A percentile compares a stretch with the other conserved stretches of the same genome.
phyloP scores from a whole-genome alignment of 2,329 filamentous ascomycete genomes.

The Ophiostoma ulmi region DNA sequence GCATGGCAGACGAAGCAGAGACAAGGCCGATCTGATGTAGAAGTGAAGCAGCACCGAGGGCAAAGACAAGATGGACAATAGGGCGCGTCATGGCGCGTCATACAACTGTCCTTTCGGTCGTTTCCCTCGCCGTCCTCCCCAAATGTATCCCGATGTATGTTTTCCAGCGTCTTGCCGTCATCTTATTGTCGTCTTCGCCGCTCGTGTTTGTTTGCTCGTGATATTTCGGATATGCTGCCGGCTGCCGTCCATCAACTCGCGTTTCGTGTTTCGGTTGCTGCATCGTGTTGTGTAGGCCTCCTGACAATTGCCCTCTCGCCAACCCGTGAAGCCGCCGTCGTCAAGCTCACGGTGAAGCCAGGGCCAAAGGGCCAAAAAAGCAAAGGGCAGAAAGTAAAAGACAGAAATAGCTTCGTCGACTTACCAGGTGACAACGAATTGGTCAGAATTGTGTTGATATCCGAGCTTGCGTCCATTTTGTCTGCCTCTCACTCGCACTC shows the following conservation, averaged over 20 bases:
- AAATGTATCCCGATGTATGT: not conserved
- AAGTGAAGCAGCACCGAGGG: slow-evolving; percentile 1
- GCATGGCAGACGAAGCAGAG: not conserved
- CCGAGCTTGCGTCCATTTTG: slow-evolving; percentile 68
- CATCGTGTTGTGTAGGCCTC: not conserved
- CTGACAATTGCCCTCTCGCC: not conserved
- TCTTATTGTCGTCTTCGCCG: not conserved
- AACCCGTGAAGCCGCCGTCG: not conserved
- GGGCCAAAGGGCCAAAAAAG: not conserved
- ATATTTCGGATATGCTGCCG: not conserved
- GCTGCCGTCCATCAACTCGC: not conserved
- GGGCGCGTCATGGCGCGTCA: slow-evolving; percentile 22
- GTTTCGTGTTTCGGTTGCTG: slow-evolving; percentile 24
- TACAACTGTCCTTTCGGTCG: not conserved
- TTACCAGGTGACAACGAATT: slow-evolving; percentile 93
- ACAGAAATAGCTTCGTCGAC: slow-evolving; percentile 33
- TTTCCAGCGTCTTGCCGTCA: not conserved
- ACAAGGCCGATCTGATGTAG: not conserved
- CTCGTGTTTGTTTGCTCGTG: not conserved
- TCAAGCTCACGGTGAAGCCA: not conserved
- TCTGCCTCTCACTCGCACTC: slow-evolving; percentile 23
- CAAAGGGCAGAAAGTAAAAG: not conserved
- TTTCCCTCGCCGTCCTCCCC: not conserved
- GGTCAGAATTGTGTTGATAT: slow-evolving; percentile 96
- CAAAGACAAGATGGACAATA: not conserved